phyloP scores from a whole-genome alignment of 257 asterid species.

The Ilex asprella region DNA sequence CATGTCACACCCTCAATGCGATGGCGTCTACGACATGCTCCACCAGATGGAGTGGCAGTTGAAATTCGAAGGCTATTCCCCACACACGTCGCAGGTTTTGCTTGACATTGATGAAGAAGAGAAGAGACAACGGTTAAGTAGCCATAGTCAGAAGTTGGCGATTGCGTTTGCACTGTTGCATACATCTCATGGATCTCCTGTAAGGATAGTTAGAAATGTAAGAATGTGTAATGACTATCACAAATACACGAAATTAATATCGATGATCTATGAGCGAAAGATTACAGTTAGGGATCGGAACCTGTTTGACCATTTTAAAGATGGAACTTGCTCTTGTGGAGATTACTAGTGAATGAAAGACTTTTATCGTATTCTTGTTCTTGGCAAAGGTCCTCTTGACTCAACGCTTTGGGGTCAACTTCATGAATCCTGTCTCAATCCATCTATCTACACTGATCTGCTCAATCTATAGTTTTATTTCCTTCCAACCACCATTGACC shows the following conservation, averaged over 20 bases:
- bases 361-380: neutral
- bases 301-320: constrained; percentile 68
- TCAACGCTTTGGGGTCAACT: too few species aligned
- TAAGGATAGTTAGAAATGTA: constrained; percentile 65
- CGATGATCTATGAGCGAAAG: constrained; percentile 55
- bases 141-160: constrained; percentile 76
- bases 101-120: constrained; percentile 70
- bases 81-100: constrained; percentile 55
- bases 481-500: too few species aligned
- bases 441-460: too few species aligned
- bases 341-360: constrained; percentile 59
- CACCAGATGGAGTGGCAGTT: constrained; percentile 92
- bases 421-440: too few species aligned
- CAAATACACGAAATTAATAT: constrained; percentile 55
- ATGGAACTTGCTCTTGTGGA: constrained; percentile 77
- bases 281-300: constrained; percentile 67
- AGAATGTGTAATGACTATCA: constrained; percentile 92
- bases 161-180: constrained; percentile 62
- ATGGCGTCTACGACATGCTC: constrained; percentile 57
- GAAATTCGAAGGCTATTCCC: constrained; percentile 67
- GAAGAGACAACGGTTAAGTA: constrained; percentile 49
- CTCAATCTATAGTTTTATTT: too few species aligned
- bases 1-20: constrained; percentile 30
- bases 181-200: constrained; percentile 33
- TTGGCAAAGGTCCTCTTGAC: neutral